phyloP scores from a whole-genome alignment of 177 flowering plant genomes.

The Telopea speciosissima region DNA sequence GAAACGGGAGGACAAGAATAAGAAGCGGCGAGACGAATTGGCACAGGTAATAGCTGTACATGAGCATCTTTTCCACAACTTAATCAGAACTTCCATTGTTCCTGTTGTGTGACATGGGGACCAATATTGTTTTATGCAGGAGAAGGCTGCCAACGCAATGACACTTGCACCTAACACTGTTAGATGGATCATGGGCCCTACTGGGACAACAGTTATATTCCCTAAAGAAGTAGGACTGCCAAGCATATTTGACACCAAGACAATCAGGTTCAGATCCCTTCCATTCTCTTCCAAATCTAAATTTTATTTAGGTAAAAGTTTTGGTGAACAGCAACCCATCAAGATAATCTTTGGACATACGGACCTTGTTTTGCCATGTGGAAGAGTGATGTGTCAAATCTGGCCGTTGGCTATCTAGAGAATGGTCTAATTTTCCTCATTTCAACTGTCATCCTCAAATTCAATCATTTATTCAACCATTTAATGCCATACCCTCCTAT shows the following conservation, averaged over 20 bases:
- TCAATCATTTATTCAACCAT: not conserved
- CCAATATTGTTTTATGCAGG: slow-evolving; percentile 35
- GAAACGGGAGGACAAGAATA: slow-evolving; percentile 76
- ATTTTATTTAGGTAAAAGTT: too few species aligned
- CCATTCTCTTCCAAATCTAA: not conserved
- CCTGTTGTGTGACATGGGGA: not conserved
- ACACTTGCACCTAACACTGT: slow-evolving; percentile 49
- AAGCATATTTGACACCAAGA: slow-evolving; percentile 55
- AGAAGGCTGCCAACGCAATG: slow-evolving; percentile 63
- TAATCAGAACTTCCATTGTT: too few species aligned
- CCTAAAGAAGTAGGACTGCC: slow-evolving; percentile 72
- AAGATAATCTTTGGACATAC: too few species aligned
- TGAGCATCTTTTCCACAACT: not conserved
- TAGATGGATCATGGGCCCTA: slow-evolving; percentile 65
- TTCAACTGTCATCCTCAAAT: too few species aligned
- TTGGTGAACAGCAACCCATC: too few species aligned
- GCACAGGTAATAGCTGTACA: slow-evolving; percentile 57
- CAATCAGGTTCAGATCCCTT: slow-evolving; percentile 41
- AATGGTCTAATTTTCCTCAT: too few species aligned
- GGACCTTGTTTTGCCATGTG: too few species aligned
- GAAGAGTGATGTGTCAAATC: too few species aligned
- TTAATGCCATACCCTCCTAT: too few species aligned
- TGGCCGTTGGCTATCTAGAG: too few species aligned
- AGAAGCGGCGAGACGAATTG: slow-evolving; percentile 79
- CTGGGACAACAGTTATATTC: slow-evolving; percentile 71